phyloP scores from a whole-genome alignment of 2,329 filamentous ascomycete species.

The Chalaropsis ovoidea region DNA sequence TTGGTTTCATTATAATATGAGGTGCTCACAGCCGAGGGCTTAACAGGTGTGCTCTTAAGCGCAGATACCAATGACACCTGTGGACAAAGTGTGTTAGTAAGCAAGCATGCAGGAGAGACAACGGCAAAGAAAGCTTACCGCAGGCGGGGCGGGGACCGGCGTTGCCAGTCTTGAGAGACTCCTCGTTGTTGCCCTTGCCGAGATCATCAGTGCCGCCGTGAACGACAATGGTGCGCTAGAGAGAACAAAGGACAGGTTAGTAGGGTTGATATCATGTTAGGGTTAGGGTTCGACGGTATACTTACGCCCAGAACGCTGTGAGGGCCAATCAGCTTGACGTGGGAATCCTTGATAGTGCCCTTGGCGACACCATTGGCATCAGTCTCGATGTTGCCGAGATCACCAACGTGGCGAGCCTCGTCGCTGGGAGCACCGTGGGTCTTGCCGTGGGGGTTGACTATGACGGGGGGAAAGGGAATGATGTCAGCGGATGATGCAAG shows the following conservation, averaged over 20 bases:
- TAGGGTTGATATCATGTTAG: constrained; percentile 25
- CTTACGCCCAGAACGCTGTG: constrained; percentile 87
- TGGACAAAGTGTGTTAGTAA: constrained; percentile 2
- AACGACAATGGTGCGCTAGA: constrained; percentile 81
- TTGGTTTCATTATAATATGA: background rate
- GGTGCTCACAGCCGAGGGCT: background rate
- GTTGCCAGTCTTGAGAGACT: constrained; percentile 98
- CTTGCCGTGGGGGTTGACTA: constrained; percentile 93
- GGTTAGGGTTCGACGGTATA: constrained; percentile 22
- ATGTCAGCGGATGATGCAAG: background rate
- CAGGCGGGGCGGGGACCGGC: constrained; percentile 88
- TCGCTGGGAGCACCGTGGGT: constrained; percentile 80
- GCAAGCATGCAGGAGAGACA: background rate
- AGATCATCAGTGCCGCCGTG: constrained; percentile 96
- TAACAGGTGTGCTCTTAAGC: constrained; percentile 41
- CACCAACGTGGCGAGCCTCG: constrained; percentile 83
- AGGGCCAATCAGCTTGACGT: constrained; percentile 91
- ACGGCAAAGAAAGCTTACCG: constrained; percentile 46
- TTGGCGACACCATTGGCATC: constrained; percentile 84
- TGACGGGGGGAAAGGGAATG: background rate
- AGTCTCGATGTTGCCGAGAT: constrained; percentile 94
- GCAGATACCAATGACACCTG: constrained; percentile 82
- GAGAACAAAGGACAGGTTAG: background rate
- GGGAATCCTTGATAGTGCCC: constrained; percentile 67
- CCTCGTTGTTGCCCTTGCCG: constrained; percentile 80